A percentile compares a stretch with the other conserved stretches of the same genome.
These are phyloP conservation scores for Davidsoniella virescens DNA, from an alignment of 2,329 filamentous ascomycete species.

Conservation along the genomic window DNA sequence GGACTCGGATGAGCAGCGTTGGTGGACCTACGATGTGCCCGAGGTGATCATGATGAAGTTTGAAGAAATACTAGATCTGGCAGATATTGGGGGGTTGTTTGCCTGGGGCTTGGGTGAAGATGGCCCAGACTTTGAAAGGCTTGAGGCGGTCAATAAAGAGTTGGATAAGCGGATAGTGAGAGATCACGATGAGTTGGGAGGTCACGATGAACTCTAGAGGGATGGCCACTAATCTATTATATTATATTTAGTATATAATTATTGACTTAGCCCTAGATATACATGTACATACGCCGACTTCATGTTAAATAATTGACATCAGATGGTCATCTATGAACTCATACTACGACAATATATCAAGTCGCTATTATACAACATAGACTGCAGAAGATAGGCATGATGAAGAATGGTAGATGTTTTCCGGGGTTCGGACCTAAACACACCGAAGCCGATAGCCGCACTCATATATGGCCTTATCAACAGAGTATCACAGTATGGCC, in stretches of 20 bases:
- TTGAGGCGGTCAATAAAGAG: slow-evolving; percentile 18
- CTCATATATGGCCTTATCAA: too few species aligned
- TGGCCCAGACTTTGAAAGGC: slow-evolving; percentile 26
- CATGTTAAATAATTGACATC: too few species aligned
- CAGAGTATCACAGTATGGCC: too few species aligned
- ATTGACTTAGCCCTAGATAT: background rate
- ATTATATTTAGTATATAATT: background rate
- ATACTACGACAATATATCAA: too few species aligned
- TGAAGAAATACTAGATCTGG: slow-evolving; percentile 36
- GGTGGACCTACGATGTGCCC: slow-evolving; percentile 61
- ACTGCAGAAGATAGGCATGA: too few species aligned
- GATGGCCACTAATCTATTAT: background rate
- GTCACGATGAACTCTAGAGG: slow-evolving; percentile 4
- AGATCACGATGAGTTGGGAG: background rate
- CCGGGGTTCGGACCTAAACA: too few species aligned
- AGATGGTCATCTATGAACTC: too few species aligned
- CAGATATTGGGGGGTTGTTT: slow-evolving; percentile 52
- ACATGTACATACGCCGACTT: background rate
- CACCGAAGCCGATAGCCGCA: too few species aligned
- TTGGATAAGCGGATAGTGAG: slow-evolving; percentile 4
- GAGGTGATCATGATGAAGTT: slow-evolving; percentile 47
- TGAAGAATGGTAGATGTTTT: too few species aligned
- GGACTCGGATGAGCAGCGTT: slow-evolving; percentile 40
- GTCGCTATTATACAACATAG: too few species aligned
- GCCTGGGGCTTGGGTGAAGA: slow-evolving; percentile 64